phyloP scores from a whole-genome alignment of 2,329 filamentous ascomycete genomes.

The Harringtonia lauricola region DNA sequence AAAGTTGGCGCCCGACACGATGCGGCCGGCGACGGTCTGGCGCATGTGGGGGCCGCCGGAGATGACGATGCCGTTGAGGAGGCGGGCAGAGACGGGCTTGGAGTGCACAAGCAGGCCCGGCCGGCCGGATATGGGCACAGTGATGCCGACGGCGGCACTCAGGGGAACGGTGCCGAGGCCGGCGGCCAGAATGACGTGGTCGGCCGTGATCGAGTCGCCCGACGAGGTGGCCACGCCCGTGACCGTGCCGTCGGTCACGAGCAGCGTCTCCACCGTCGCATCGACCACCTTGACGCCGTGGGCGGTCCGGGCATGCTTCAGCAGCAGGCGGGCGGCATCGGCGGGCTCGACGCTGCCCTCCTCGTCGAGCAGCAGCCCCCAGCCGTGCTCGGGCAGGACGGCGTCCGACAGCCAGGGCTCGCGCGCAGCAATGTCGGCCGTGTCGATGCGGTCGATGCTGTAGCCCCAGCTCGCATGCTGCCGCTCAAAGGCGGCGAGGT shows the following conservation, averaged over 20 bases:
- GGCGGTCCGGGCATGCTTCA: not conserved
- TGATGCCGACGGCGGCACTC: slow-evolving; percentile 14
- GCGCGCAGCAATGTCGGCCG: slow-evolving; percentile 8
- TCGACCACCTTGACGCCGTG: not conserved
- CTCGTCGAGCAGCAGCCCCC: slow-evolving; percentile 11
- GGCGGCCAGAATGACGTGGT: slow-evolving; percentile 20
- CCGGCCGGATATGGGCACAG: slow-evolving; percentile 13
- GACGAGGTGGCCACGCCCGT: slow-evolving; percentile 11
- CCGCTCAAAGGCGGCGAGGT: slow-evolving; percentile 14
- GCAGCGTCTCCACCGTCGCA: not conserved
- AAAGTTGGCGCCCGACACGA: slow-evolving; percentile 15
- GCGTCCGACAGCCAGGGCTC: slow-evolving; percentile 10
- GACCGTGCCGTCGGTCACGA: slow-evolving; percentile 3
- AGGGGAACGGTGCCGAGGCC: slow-evolving; percentile 17
- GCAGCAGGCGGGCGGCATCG: slow-evolving; percentile 13
- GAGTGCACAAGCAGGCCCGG: slow-evolving; percentile 20
- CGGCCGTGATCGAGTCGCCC: slow-evolving; percentile 10
- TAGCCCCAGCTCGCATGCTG: slow-evolving; percentile 18
- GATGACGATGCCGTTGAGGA: slow-evolving; percentile 15
- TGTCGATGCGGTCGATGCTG: slow-evolving; percentile 12
- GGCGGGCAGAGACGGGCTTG: slow-evolving; percentile 11
- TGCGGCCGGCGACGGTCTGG: slow-evolving; percentile 18
- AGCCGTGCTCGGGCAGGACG: slow-evolving; percentile 11
- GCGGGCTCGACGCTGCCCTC: slow-evolving; percentile 21
- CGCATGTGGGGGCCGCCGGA: slow-evolving; percentile 17